These are phyloP conservation scores for Plantago ovata DNA, from an alignment of 257 asterid species.

Conservation along the genomic window DNA sequence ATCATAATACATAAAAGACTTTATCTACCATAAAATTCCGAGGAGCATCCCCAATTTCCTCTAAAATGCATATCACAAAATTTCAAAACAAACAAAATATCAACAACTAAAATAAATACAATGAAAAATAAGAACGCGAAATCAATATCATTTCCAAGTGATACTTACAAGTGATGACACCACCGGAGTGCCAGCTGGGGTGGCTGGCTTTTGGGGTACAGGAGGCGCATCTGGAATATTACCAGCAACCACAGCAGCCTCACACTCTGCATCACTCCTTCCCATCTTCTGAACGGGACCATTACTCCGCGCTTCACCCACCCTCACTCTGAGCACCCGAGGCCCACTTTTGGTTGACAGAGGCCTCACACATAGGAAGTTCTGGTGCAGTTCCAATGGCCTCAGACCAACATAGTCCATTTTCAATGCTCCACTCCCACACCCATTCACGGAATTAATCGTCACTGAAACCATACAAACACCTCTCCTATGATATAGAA, in stretches of 20 bases:
- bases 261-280: conserved; percentile 64
- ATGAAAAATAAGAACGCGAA: not conserved
- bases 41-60: too few relatives aligned
- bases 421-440: conserved; percentile 28
- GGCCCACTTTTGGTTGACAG: conserved; percentile 18
- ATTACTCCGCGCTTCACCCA: conserved; percentile 33
- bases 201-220: conserved; percentile 57
- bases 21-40: too few relatives aligned
- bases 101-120: too few relatives aligned
- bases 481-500: conserved; percentile 5
- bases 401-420: conserved; percentile 36
- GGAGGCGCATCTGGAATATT: conserved; percentile 88
- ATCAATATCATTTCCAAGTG: not conserved
- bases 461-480: conserved; percentile 39
- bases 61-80: not conserved
- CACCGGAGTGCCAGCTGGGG: conserved; percentile 77
- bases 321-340: conserved; percentile 30
- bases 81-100: too few relatives aligned
- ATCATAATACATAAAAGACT: not conserved
- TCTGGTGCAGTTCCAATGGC: conserved; percentile 29
- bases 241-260: conserved; percentile 87
- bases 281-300: conserved; percentile 48
- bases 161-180: conserved; percentile 59
- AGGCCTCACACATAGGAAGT: conserved; percentile 23
- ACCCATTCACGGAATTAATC: conserved; percentile 31